phyloP scores from a whole-genome alignment of 2,329 filamentous ascomycete genomes.

The Talaromyces sp. region DNA sequence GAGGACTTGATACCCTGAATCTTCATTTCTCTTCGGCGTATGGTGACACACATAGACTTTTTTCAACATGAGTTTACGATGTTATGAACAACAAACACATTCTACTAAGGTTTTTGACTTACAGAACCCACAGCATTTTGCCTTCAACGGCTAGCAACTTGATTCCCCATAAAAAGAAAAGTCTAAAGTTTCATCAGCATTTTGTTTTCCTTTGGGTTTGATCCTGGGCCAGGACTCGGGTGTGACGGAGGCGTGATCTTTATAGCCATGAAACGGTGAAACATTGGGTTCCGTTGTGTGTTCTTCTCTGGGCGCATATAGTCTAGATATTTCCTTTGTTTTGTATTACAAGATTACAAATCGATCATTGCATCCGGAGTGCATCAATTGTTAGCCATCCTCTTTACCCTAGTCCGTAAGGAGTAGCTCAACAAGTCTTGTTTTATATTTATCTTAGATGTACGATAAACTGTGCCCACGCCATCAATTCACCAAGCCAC shows the following conservation, averaged over 20 bases:
- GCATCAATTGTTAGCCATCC: no score
- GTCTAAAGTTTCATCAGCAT: constrained; percentile 2
- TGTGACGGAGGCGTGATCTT: constrained; percentile 9
- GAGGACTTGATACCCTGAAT: constrained; percentile 22
- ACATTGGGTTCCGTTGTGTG: constrained; percentile 1
- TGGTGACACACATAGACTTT: constrained; percentile 41
- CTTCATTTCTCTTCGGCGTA: constrained; percentile 32
- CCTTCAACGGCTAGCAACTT: constrained; percentile 58
- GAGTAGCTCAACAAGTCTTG: not conserved
- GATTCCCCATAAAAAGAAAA: constrained; percentile 12
- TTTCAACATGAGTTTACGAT: constrained; percentile 60
- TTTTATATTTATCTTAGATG: not conserved
- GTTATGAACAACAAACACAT: constrained; percentile 55
- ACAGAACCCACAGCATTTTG: constrained; percentile 49
- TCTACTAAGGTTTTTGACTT: constrained; percentile 38
- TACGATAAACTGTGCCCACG: not conserved
- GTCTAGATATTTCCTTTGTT: not conserved
- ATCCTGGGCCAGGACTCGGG: constrained; percentile 12
- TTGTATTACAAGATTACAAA: constrained; percentile 13
- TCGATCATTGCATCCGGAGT: not conserved
- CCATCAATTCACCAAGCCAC: not conserved
- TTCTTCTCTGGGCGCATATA: not conserved
- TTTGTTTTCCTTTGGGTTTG: not conserved
- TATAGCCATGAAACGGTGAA: not conserved
- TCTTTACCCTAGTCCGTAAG: not conserved